These are phyloP conservation scores for Pleurotus citrinopileatus DNA, from an alignment of 768 basidiomycete genomes.

Conservation along the genomic window DNA sequence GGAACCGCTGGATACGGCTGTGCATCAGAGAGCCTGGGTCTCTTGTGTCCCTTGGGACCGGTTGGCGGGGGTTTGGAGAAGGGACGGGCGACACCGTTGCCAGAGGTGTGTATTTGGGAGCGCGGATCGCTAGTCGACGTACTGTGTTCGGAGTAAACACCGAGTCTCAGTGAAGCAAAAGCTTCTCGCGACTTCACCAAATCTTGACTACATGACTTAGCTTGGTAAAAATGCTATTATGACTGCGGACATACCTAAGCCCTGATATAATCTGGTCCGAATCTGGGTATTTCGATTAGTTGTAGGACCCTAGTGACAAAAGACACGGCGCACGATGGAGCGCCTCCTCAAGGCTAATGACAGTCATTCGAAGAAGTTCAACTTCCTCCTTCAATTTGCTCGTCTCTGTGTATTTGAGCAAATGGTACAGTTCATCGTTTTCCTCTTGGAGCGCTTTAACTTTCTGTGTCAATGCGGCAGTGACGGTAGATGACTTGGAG, in stretches of 20 bases:
- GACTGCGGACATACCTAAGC: constrained; percentile 51
- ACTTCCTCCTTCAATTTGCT: constrained; percentile 84
- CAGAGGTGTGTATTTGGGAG: constrained; percentile 7
- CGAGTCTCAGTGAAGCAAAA: constrained; percentile 24
- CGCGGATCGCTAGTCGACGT: not conserved
- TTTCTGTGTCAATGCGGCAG: constrained; percentile 74
- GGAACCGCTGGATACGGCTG: constrained; percentile 28
- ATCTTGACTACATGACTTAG: constrained; percentile 62
- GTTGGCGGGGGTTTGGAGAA: constrained; percentile 65
- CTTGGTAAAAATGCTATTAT: constrained; percentile 13
- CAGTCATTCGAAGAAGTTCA: constrained; percentile 61
- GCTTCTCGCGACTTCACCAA: constrained; percentile 74
- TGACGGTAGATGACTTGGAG: constrained; percentile 50
- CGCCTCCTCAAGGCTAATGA: constrained; percentile 69
- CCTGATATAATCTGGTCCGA: constrained; percentile 71
- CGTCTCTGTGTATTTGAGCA: constrained; percentile 72
- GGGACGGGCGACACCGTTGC: constrained; percentile 23
- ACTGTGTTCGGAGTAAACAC: not conserved
- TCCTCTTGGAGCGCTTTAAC: constrained; percentile 76
- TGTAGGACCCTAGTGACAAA: constrained; percentile 7
- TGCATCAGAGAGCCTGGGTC: constrained; percentile 65
- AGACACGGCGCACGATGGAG: constrained; percentile 58
- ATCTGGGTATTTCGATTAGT: constrained; percentile 40
- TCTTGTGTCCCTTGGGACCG: constrained; percentile 79
- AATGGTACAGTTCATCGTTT: constrained; percentile 81